These are phyloP conservation scores for Leccinum disarticulatum DNA, from an alignment of 768 basidiomycete genomes.

Conservation along the genomic window DNA sequence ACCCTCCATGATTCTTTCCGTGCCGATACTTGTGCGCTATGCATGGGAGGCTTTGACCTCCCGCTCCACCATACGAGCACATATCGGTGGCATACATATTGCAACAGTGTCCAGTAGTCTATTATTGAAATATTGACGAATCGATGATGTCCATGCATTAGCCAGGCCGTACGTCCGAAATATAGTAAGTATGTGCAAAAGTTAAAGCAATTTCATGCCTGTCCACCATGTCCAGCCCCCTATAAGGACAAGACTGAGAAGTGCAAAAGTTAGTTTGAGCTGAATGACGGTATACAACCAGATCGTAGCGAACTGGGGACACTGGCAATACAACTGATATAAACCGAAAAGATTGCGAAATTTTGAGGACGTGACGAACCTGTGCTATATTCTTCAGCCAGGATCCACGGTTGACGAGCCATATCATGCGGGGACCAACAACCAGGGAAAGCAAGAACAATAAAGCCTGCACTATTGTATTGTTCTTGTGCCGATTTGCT, in stretches of 20 bases:
- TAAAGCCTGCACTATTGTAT: conserved; percentile 50
- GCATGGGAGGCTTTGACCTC: neutral
- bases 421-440: conserved; percentile 68
- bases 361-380: conserved; percentile 37
- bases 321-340: conserved; percentile 39
- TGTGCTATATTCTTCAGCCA: conserved; percentile 76
- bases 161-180: neutral
- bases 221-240: conserved; percentile 64
- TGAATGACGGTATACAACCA: conserved; percentile 80
- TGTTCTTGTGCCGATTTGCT: conserved; percentile 64
- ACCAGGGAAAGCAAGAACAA: conserved; percentile 59
- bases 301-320: conserved; percentile 72
- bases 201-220: conserved; percentile 43
- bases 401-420: conserved; percentile 63
- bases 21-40: conserved; percentile 1
- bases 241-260: conserved; percentile 53
- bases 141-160: conserved; percentile 1
- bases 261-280: conserved; percentile 61
- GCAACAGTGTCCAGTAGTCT: neutral
- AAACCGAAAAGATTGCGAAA: neutral
- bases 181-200: neutral
- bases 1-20: neutral
- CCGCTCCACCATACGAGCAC: conserved; percentile 1
- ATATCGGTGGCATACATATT: conserved; percentile 13
- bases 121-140: neutral